These are phyloP conservation scores for Cladosporium velox DNA, from an alignment of 2,329 filamentous ascomycete genomes.

Conservation along the genomic window DNA sequence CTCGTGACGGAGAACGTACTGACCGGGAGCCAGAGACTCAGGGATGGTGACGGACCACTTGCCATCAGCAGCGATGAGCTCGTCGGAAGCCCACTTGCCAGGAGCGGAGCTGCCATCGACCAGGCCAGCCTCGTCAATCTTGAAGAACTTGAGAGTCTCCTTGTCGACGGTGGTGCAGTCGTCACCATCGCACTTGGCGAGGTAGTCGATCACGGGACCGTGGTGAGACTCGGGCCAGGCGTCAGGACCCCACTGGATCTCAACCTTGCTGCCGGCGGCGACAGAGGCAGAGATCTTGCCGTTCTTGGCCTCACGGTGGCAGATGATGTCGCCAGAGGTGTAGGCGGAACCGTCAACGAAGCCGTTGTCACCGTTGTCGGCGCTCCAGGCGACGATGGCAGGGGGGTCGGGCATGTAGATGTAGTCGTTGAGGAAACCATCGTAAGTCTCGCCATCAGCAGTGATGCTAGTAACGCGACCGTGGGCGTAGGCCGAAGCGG, in stretches of 20 bases:
- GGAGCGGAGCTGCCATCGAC: conserved; percentile 45
- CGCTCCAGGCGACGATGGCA: conserved; percentile 19
- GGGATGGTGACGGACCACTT: conserved; percentile 52
- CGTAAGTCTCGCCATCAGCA: conserved; percentile 8
- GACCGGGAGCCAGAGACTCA: conserved; percentile 54
- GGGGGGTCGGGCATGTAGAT: conserved; percentile 12
- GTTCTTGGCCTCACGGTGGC: conserved; percentile 57
- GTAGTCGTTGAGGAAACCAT: conserved; percentile 19
- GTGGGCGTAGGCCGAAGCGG: conserved; percentile 21
- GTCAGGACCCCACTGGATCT: conserved; percentile 59
- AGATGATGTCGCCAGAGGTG: conserved; percentile 34
- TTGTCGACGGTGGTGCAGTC: conserved; percentile 59
- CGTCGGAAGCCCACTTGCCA: conserved; percentile 59
- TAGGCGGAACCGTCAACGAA: conserved; percentile 33
- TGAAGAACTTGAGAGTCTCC: conserved; percentile 60
- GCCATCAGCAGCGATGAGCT: conserved; percentile 42
- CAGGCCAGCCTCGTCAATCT: conserved; percentile 62
- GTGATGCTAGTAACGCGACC: conserved; percentile 19
- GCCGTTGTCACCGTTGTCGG: conserved; percentile 42
- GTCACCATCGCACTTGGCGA: conserved; percentile 58
- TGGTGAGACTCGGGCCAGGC: conserved; percentile 65
- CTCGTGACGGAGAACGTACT: conserved; percentile 63
- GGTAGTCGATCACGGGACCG: conserved; percentile 65
- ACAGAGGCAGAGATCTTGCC: conserved; percentile 56
- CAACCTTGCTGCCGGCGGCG: conserved; percentile 59